Percentiles rank a stretch among this genome's conserved stretches.
Conservation (phyloP, 2,329 filamentous ascomycete genomes). For the Neofusicoccum parvum region DNA sequence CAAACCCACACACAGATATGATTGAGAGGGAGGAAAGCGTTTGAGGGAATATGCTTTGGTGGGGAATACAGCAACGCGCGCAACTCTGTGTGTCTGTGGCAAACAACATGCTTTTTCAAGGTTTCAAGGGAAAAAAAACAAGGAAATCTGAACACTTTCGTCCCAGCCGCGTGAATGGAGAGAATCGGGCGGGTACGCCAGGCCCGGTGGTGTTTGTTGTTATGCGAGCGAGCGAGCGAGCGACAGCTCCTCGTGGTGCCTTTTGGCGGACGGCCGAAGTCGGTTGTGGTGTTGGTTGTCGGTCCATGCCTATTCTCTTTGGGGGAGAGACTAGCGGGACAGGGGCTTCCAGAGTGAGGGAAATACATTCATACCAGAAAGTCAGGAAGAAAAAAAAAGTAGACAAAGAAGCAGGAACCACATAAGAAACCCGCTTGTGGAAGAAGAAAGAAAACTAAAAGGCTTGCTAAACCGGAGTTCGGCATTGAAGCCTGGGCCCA, state of each 20-base stretch:
- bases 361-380: slow-evolving; percentile 7
- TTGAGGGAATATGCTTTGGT: slow-evolving; percentile 13
- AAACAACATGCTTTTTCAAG: slow-evolving; percentile 15
- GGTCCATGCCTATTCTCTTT: not conserved
- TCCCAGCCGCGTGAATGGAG: slow-evolving; percentile 11
- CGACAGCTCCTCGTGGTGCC: not conserved
- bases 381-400: slow-evolving; percentile 1
- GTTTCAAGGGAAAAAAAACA: slow-evolving; percentile 6
- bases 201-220: not conserved
- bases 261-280: not conserved
- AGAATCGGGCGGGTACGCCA: slow-evolving; percentile 5
- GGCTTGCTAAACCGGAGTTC: slow-evolving; percentile 9
- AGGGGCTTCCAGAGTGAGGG: not conserved
- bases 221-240: not conserved
- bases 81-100: not conserved
- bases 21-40: slow-evolving; percentile 8
- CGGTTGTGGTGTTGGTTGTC: not conserved
- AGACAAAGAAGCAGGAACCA: slow-evolving; percentile 16
- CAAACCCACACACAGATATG: slow-evolving; percentile 4
- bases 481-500: slow-evolving; percentile 6
- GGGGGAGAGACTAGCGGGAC: not conserved
- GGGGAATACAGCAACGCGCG: slow-evolving; percentile 12
- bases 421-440: slow-evolving; percentile 14
- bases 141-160: slow-evolving; percentile 17
- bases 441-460: not conserved